Conservation (phyloP, 495 filamentous ascomycete genomes). For the Penicillium odoratum region DNA sequence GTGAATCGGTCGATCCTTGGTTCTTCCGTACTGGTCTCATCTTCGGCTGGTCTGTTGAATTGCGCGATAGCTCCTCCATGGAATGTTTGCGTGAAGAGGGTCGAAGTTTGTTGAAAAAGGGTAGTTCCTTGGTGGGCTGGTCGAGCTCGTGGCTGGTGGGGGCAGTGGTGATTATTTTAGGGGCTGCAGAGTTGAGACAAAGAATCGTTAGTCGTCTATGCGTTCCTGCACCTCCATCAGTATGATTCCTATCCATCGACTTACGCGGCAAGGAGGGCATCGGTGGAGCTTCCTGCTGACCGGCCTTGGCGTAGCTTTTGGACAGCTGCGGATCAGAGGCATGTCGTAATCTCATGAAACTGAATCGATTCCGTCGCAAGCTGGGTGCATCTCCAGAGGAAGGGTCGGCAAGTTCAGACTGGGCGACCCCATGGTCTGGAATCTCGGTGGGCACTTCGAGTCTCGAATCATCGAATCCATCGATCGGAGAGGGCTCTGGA, state of each 20-base stretch:
- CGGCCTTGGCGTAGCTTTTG: constrained; percentile 71
- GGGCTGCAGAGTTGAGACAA: constrained; percentile 53
- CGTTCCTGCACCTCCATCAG: neutral
- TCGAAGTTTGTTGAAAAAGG: constrained; percentile 34
- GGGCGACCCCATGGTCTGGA: constrained; percentile 18
- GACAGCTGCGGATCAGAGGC: constrained; percentile 92
- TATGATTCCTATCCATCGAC: constrained; percentile 28
- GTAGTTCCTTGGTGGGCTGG: constrained; percentile 52
- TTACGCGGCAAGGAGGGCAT: constrained; percentile 74
- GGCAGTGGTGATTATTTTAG: constrained; percentile 90
- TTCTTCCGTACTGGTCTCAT: constrained; percentile 23
- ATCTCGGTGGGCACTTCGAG: constrained; percentile 17
- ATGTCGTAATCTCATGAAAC: constrained; percentile 86
- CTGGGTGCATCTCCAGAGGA: constrained; percentile 28
- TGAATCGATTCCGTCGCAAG: constrained; percentile 65
- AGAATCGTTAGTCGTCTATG: constrained; percentile 5
- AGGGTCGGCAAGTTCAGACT: constrained; percentile 17
- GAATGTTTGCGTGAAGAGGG: constrained; percentile 35
- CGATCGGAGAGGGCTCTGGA: constrained; percentile 18
- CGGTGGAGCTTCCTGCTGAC: constrained; percentile 58
- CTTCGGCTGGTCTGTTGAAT: constrained; percentile 15
- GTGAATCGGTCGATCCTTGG: constrained; percentile 36
- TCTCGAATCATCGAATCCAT: constrained; percentile 11
- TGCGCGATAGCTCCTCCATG: constrained; percentile 34
- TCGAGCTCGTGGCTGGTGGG: constrained; percentile 69